These are phyloP conservation scores for Pulveroboletus sp. DNA, from an alignment of 768 basidiomycete species.

Conservation along the genomic window DNA sequence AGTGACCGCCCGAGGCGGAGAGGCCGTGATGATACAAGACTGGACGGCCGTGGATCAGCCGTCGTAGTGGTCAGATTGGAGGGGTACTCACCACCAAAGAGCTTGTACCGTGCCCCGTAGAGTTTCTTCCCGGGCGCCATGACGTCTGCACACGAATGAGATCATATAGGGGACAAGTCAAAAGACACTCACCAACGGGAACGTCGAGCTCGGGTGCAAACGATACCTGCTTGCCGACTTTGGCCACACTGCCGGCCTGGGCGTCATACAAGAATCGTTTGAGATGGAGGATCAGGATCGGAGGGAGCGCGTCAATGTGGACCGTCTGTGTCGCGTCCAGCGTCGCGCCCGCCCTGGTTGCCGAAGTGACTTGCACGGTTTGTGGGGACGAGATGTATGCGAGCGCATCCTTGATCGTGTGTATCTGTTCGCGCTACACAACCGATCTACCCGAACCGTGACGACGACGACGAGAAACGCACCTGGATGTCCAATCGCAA, in stretches of 20 bases:
- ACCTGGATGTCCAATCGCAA: slow-evolving; percentile 89
- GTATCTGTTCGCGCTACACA: slow-evolving; percentile 64
- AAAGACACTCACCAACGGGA: slow-evolving; percentile 47
- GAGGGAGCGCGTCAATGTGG: slow-evolving; percentile 79
- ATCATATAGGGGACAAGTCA: neutral
- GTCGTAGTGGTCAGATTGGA: neutral
- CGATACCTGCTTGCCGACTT: slow-evolving; percentile 75
- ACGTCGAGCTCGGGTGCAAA: slow-evolving; percentile 80
- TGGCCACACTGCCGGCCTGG: slow-evolving; percentile 70
- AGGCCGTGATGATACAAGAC: slow-evolving; percentile 92
- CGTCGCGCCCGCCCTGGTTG: slow-evolving; percentile 51
- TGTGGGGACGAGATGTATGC: slow-evolving; percentile 75
- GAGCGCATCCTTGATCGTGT: slow-evolving; percentile 81
- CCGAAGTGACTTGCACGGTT: slow-evolving; percentile 63
- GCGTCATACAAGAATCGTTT: slow-evolving; percentile 90
- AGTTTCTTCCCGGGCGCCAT: slow-evolving; percentile 51
- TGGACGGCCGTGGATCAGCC: slow-evolving; percentile 21
- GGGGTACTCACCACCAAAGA: slow-evolving; percentile 68
- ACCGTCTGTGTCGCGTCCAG: slow-evolving; percentile 72
- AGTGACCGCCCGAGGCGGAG: slow-evolving; percentile 90
- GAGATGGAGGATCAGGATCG: slow-evolving; percentile 81
- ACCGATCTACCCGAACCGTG: fast-evolving
- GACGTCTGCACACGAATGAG: slow-evolving; percentile 41
- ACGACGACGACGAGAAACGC: neutral
- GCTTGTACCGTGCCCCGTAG: slow-evolving; percentile 59